These are phyloP conservation scores for Amylostereum areolatum DNA, from an alignment of 1,284 basidiomycete genomes.

Conservation along the genomic window DNA sequence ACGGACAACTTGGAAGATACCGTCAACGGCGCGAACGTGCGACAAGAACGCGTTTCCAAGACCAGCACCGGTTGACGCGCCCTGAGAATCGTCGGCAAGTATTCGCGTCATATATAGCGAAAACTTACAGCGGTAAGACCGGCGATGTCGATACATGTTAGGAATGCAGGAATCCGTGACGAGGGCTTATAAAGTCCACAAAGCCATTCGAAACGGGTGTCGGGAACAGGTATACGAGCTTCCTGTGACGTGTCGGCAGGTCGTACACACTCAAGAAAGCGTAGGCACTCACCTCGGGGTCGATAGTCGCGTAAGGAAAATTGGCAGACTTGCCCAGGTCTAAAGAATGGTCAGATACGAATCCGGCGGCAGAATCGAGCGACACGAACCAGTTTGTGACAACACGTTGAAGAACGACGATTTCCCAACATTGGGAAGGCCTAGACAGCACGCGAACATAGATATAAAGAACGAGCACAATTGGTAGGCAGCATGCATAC, in stretches of 20 bases:
- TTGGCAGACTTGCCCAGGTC: slow-evolving; percentile 98
- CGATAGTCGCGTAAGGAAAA: slow-evolving; percentile 97
- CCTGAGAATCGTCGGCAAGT: slow-evolving; percentile 33
- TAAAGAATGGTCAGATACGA: slow-evolving; percentile 23
- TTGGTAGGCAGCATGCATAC: slow-evolving; percentile 42
- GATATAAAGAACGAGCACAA: slow-evolving; percentile 12
- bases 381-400: slow-evolving; percentile 73
- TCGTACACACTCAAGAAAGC: not conserved
- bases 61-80: slow-evolving; percentile 97
- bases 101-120: not conserved
- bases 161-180: slow-evolving; percentile 86
- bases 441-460: slow-evolving; percentile 29
- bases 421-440: slow-evolving; percentile 92
- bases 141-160: slow-evolving; percentile 99
- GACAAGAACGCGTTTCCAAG: slow-evolving; percentile 98
- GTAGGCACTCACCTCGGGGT: slow-evolving; percentile 53
- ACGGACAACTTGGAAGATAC: slow-evolving; percentile 98
- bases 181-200: slow-evolving; percentile 88
- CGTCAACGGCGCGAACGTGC: slow-evolving; percentile 97
- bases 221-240: slow-evolving; percentile 97
- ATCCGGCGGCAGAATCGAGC: slow-evolving; percentile 8
- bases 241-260: slow-evolving; percentile 32
- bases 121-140: slow-evolving; percentile 84
- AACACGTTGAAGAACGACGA: slow-evolving; percentile 94
- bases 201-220: slow-evolving; percentile 93